phyloP scores from a whole-genome alignment of 129 eudicot species.

The Pittosporum tobira region DNA sequence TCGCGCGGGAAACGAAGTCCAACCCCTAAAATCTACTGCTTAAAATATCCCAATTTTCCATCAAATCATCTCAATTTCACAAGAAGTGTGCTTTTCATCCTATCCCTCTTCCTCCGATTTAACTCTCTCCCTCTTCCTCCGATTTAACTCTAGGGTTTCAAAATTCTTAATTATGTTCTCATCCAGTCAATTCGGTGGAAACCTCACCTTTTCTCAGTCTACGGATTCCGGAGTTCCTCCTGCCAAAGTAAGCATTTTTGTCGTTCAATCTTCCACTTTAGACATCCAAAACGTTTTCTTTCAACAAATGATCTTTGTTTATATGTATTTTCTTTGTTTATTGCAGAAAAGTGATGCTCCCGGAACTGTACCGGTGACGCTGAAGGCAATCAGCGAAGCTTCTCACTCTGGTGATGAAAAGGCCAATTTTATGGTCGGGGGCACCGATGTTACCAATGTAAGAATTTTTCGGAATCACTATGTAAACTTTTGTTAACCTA shows the following conservation, averaged over 20 bases:
- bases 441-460: constrained; percentile 71
- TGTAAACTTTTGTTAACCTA: background rate
- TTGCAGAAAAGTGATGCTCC: constrained; percentile 62
- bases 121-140: background rate
- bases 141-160: background rate
- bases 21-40: too few species aligned
- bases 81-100: too few species aligned
- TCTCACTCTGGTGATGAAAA: constrained; percentile 79
- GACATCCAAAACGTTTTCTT: background rate
- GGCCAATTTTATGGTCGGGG: constrained; percentile 48
- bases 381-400: constrained; percentile 82
- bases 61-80: too few species aligned
- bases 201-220: constrained; percentile 2
- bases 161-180: constrained; percentile 3
- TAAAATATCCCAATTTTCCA: too few species aligned
- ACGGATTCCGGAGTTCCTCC: constrained; percentile 7
- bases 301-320: background rate
- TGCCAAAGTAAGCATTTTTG: background rate
- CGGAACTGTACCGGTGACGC: constrained; percentile 54
- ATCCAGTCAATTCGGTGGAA: constrained; percentile 6
- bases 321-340: background rate
- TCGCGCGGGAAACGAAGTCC: too few species aligned
- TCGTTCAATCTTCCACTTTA: background rate
- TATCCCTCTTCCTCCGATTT: too few species aligned
- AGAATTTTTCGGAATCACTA: background rate